phyloP scores from a whole-genome alignment of 495 filamentous ascomycete species.

The Penicillium coprophilum region DNA sequence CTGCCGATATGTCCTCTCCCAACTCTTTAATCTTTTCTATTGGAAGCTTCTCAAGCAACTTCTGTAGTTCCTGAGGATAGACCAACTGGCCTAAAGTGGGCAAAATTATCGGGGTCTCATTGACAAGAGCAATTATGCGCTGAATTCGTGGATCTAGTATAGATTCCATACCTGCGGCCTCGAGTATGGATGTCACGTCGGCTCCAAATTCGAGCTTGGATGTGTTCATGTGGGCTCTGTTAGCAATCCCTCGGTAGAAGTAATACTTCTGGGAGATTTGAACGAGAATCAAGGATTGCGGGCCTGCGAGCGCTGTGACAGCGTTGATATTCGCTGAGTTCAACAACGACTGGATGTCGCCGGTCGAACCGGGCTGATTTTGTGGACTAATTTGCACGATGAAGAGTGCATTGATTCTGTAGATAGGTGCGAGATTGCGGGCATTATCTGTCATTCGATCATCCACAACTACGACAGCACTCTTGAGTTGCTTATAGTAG shows the following conservation, averaged over 20 bases:
- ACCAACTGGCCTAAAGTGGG: slow-evolving; percentile 2
- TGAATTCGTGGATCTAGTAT: not conserved
- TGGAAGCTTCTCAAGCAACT: not conserved
- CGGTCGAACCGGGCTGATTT: not conserved
- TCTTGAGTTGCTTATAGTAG: slow-evolving; percentile 5
- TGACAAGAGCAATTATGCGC: not conserved
- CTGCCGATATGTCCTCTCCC: not conserved
- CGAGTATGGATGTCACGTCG: not conserved
- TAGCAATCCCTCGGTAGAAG: slow-evolving; percentile 4
- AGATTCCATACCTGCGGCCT: not conserved
- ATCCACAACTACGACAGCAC: slow-evolving; percentile 22
- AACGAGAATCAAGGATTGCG: slow-evolving; percentile 2
- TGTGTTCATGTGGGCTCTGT: not conserved
- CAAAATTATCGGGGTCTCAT: not conserved
- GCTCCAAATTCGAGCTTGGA: not conserved
- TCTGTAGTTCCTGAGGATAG: not conserved
- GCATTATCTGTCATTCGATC: slow-evolving; percentile 30
- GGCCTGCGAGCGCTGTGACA: not conserved
- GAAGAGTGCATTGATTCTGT: slow-evolving; percentile 28
- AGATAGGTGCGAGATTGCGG: slow-evolving; percentile 21
- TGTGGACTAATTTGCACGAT: slow-evolving; percentile 19
- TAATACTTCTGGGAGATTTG: slow-evolving; percentile 1
- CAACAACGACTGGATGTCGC: not conserved
- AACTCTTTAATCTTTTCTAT: not conserved
- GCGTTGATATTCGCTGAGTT: slow-evolving; percentile 5